A percentile compares a stretch with the other conserved stretches of the same genome.
phyloP scores from a whole-genome alignment of 2,329 filamentous ascomycete species.

The Fusarium austroafricanum region DNA sequence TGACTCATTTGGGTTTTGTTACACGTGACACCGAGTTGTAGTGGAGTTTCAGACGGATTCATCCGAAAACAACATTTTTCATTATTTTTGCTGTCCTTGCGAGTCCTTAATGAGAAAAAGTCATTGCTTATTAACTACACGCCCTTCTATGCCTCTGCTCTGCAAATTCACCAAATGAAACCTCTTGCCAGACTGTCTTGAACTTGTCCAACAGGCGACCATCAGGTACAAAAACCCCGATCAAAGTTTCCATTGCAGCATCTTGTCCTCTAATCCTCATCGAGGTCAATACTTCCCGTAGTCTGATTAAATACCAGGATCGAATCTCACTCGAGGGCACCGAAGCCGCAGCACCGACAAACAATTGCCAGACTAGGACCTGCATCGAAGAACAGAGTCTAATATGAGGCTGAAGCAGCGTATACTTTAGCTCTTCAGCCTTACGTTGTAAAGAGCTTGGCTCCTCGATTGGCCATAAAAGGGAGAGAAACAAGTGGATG shows the following conservation, averaged over 20 bases:
- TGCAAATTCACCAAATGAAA: neutral
- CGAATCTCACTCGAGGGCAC: neutral
- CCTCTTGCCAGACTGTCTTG: constrained; percentile 11
- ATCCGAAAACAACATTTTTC: fast-evolving
- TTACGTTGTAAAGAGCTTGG: neutral
- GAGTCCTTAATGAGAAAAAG: neutral
- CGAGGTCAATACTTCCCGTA: constrained; percentile 6
- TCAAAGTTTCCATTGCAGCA: neutral
- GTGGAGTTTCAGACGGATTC: neutral
- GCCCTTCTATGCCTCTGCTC: neutral
- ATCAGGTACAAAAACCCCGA: neutral
- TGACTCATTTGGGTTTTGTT: neutral
- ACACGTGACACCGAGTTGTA: constrained; percentile 6
- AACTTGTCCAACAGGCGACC: neutral
- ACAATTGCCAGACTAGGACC: constrained; percentile 37
- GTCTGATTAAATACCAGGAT: constrained; percentile 9
- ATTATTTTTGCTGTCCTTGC: neutral
- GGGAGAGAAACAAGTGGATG: constrained; percentile 12
- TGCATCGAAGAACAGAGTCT: constrained; percentile 35
- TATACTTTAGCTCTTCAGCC: constrained; percentile 14
- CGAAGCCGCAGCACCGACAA: constrained; percentile 33
- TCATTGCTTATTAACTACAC: too few species aligned
- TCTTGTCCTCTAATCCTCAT: neutral
- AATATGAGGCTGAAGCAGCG: constrained; percentile 12
- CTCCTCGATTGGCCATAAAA: constrained; percentile 17